Evolutionary conservation across 176 grass and related monocot species (phyloP).

Genomic region (Rhynchospora tenuis): DNA sequence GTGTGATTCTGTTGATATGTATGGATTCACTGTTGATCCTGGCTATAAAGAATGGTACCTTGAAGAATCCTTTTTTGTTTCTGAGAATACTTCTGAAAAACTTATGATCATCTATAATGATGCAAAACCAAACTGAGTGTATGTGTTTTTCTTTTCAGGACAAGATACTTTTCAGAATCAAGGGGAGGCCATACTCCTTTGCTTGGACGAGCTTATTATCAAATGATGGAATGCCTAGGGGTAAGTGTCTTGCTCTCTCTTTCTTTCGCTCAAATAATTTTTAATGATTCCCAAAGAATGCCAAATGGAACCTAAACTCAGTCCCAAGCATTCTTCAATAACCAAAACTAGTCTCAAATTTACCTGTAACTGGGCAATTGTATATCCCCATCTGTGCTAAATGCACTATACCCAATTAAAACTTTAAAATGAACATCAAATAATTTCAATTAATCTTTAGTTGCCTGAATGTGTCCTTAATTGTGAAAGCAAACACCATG

Average conservation of each 20-base stretch:
- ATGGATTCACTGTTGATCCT: constrained; percentile 96
- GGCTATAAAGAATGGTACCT: constrained; percentile 97
- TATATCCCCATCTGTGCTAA: not conserved
- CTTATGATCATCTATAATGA: not conserved
- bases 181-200: constrained; percentile 91
- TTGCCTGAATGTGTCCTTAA: not conserved
- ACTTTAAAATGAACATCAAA: not conserved
- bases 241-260: constrained; percentile 35
- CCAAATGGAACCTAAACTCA: not conserved
- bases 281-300: not conserved
- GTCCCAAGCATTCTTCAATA: not conserved
- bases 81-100: not conserved
- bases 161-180: constrained; percentile 93
- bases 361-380: not conserved
- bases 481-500: not conserved
- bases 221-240: constrained; percentile 99
- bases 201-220: constrained; percentile 93
- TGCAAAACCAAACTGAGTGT: constrained; percentile 14
- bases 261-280: not conserved
- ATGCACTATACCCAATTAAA: not conserved
- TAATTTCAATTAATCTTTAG: not conserved
- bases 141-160: constrained; percentile 49
- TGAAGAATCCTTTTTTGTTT: not conserved
- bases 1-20: constrained; percentile 92
- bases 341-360: not conserved